Conservation (phyloP, 495 filamentous ascomycete genomes). For the Astrocystis sublimbata region DNA sequence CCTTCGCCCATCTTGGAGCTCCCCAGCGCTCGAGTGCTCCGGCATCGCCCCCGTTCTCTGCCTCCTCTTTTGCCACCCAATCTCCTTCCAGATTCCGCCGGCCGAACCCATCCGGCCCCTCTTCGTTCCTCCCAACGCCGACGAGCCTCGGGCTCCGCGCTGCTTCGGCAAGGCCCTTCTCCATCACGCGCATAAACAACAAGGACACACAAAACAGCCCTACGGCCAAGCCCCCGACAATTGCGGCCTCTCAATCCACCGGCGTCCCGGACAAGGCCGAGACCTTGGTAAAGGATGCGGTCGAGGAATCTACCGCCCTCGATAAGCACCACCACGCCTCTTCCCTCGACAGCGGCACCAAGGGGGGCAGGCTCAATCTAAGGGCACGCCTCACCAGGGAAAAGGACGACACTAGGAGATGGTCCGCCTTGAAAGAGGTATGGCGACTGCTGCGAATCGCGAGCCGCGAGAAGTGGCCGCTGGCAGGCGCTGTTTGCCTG, state of each 20-base stretch:
- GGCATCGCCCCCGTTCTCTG: background rate
- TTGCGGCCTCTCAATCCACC: background rate
- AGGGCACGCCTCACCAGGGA: slow-evolving; percentile 84
- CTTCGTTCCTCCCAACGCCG: background rate
- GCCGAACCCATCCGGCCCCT: background rate
- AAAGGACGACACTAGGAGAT: slow-evolving; percentile 59
- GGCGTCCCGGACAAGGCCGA: background rate
- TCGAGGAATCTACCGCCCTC: background rate
- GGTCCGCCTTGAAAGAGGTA: slow-evolving; percentile 70
- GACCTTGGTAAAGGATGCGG: background rate
- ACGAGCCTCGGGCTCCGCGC: background rate
- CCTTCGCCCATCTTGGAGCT: background rate
- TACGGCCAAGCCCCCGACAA: background rate
- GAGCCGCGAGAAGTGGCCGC: slow-evolving; percentile 73
- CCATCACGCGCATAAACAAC: background rate
- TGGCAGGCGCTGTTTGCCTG: slow-evolving; percentile 78
- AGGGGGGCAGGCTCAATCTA: slow-evolving; percentile 88
- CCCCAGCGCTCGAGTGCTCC: background rate
- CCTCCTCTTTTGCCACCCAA: background rate
- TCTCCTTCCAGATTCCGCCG: background rate
- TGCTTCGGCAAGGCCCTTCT: background rate
- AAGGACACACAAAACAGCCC: slow-evolving; percentile 31
- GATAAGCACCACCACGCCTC: background rate
- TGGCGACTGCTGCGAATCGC: slow-evolving; percentile 90
- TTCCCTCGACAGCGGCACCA: slow-evolving; percentile 67